Base-by-base conservation (phyloP, 2,329 filamentous ascomycete genomes). In the Fusarium zealandicum region DNA sequence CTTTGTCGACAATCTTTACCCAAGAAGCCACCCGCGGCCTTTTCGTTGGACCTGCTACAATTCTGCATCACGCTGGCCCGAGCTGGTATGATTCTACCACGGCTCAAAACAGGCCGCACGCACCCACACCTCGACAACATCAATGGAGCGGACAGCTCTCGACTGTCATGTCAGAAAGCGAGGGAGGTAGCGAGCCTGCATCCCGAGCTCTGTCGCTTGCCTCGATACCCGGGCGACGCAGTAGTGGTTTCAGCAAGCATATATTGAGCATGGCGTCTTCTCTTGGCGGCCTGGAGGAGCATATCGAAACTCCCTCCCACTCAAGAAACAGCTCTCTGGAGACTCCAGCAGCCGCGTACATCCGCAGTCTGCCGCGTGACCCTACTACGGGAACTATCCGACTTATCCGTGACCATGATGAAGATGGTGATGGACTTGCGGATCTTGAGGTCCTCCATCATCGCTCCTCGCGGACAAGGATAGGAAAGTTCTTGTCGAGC, bases 81-180 rank as follows among this genome's bases (percentile, higher is more conserved):
- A 54, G 55, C 30, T 67, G 66, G 58, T 57, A 63, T 22, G 54
- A 68, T 8, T 54, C 65, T n/a, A 14, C 22, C 32, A n/a, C 28
- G 6, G n/a, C 42, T 12, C 53, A 54, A 20, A 47, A 45, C 12
- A 46, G 55, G 22, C 46, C 67, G 13, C 54, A 61, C 8, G 47
- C 31, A 14, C 41, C 49, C 22, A 33, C 53, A 38, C 35, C 57
- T 39, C 71, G 77, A 53, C 77, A 79, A 49, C 83, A 85, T 66
- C 82, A 82, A 78, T 87, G 84, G 83, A 86, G 83, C 71, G 82
- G 82, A 37, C 83, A 86, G 70, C 76, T 87, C 35, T 88, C 85
- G 32, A 86, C 84, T 37, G 84, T 88, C 56, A 75, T 81, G 70
- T 87, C 85, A 28, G 85, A 86, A 68, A 83, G 82, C 66, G 85